Evolutionary conservation across 768 basidiomycete species (phyloP).

Genomic region (Hericium rajendrae): DNA sequence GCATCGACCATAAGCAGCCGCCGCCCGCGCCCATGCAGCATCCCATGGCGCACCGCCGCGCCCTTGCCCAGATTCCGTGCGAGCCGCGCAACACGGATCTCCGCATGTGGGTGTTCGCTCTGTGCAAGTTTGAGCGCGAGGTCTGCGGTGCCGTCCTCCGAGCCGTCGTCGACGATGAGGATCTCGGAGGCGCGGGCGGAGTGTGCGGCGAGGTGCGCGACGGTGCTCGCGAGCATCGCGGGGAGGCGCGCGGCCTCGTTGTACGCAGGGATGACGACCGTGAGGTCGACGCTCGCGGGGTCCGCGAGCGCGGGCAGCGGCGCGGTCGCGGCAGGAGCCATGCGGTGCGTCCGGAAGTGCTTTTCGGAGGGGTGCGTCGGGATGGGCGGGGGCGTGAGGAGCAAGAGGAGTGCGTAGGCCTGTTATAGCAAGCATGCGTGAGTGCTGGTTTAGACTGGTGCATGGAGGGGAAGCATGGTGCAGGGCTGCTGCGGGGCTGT

Average conservation of each 20-base stretch:
- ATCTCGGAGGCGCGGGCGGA: slow-evolving; percentile 59
- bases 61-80: slow-evolving; percentile 85
- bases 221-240: slow-evolving; percentile 68
- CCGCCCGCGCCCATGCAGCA: slow-evolving; percentile 70
- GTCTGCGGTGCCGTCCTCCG: slow-evolving; percentile 61
- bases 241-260: slow-evolving; percentile 84
- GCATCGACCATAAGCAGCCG: slow-evolving; percentile 89
- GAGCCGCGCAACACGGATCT: slow-evolving; percentile 72
- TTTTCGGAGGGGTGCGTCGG: slow-evolving; percentile 57
- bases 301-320: slow-evolving; percentile 50
- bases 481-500: slow-evolving; percentile 21
- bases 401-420: slow-evolving; percentile 60
- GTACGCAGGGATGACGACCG: slow-evolving; percentile 84
- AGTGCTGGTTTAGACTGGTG: slow-evolving; percentile 3
- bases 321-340: slow-evolving; percentile 42
- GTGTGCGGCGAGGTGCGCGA: slow-evolving; percentile 49
- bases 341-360: slow-evolving; percentile 45
- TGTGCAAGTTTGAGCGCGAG: slow-evolving; percentile 56
- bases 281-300: slow-evolving; percentile 54
- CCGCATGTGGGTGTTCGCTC: slow-evolving; percentile 33
- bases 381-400: slow-evolving; percentile 68
- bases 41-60: slow-evolving; percentile 87
- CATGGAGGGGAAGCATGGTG: slow-evolving; percentile 2
- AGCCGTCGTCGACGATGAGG: slow-evolving; percentile 87
- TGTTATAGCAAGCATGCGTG: slow-evolving; percentile 24